Evolutionary conservation across 2,329 filamentous ascomycete genomes (phyloP).

Genomic region (Microcera coccophila): DNA sequence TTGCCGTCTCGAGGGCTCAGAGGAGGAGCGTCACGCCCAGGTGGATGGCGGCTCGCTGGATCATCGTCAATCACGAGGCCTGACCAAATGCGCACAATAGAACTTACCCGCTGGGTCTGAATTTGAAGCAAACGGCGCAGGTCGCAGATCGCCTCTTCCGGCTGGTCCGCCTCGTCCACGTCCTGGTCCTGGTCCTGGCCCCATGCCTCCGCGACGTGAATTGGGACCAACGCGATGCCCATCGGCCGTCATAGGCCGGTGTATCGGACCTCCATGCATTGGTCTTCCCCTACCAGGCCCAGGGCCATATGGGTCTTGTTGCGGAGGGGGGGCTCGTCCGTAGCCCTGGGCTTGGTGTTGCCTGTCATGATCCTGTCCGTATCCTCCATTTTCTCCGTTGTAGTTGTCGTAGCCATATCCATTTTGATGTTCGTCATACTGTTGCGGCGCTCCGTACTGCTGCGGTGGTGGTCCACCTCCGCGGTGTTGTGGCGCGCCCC

Average conservation of each 20-base stretch:
- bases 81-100: not conserved
- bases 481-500: conserved; percentile 37
- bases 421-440: conserved; percentile 46
- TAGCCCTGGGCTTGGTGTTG: conserved; percentile 46
- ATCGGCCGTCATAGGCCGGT: conserved; percentile 39
- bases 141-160: conserved; percentile 39
- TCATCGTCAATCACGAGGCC: not conserved
- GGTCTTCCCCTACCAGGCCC: conserved; percentile 40
- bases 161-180: conserved; percentile 27
- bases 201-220: conserved; percentile 35
- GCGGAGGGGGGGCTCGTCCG: conserved; percentile 40
- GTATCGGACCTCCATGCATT: conserved; percentile 43
- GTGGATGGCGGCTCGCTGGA: conserved; percentile 24
- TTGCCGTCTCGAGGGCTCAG: conserved; percentile 27
- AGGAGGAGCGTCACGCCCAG: conserved; percentile 31
- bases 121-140: conserved; percentile 38
- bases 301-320: conserved; percentile 44
- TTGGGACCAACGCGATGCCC: conserved; percentile 35
- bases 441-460: conserved; percentile 35
- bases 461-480: conserved; percentile 30
- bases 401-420: conserved; percentile 46
- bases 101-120: conserved; percentile 42
- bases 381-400: conserved; percentile 39
- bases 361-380: conserved; percentile 37
- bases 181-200: conserved; percentile 29